These are phyloP conservation scores for Populus hybrid DNA, from an alignment of 441 rosid species.

Conservation along the genomic window DNA sequence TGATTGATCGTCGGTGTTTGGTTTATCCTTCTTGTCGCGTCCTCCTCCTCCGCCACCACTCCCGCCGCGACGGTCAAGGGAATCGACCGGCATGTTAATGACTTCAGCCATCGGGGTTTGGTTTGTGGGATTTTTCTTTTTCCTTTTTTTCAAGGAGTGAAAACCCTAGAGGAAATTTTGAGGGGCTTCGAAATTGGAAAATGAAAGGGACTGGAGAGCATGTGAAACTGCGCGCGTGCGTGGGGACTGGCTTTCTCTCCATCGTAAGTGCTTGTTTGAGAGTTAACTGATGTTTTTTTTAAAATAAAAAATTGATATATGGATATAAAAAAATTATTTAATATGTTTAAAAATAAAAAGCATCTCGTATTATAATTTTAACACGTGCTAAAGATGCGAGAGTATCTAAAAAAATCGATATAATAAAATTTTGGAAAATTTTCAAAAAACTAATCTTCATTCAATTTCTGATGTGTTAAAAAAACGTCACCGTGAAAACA, in stretches of 20 bases:
- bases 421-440: too few species aligned
- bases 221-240: neutral
- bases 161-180: neutral
- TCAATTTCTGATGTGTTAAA: too few species aligned
- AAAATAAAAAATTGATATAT: too few species aligned
- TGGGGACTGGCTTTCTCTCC: neutral
- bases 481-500: too few species aligned
- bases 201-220: neutral
- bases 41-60: slow-evolving; percentile 13
- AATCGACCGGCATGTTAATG: slow-evolving; percentile 31
- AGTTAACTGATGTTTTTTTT: too few species aligned
- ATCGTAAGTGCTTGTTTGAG: neutral
- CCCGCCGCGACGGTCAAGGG: slow-evolving; percentile 24
- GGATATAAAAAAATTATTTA: too few species aligned
- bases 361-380: too few species aligned
- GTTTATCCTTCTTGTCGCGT: slow-evolving; percentile 22
- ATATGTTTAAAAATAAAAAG: too few species aligned
- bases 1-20: slow-evolving; percentile 18
- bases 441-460: too few species aligned
- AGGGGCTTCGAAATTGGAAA: neutral
- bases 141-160: neutral
- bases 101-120: slow-evolving; percentile 31
- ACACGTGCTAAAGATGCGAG: too few species aligned
- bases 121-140: neutral
- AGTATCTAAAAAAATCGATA: too few species aligned